Percentiles rank a stretch among this genome's conserved stretches.
phyloP scores from a whole-genome alignment of 805 yeast genomes.

The Lipomyces mesembrius region DNA sequence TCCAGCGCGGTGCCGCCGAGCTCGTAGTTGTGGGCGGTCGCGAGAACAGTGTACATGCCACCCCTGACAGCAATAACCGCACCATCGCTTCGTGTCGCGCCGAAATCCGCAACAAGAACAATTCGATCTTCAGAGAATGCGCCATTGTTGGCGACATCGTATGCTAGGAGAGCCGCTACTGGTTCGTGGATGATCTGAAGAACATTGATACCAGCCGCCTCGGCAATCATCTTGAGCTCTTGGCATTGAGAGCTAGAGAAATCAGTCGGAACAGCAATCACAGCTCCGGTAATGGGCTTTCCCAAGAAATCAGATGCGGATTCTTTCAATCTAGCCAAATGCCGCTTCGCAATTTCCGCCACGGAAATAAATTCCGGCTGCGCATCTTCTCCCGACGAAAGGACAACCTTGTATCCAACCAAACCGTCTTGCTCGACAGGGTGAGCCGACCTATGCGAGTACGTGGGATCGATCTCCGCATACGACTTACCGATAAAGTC shows the following conservation, averaged over 20 bases:
- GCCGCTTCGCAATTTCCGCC: conserved; percentile 81
- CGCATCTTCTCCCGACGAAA: conserved; percentile 50
- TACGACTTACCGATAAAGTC: conserved; percentile 84
- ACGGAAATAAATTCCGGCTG: conserved; percentile 63
- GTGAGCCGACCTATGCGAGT: conserved; percentile 67
- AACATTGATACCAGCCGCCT: conserved; percentile 74
- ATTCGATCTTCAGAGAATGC: conserved; percentile 62
- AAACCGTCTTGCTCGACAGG: conserved; percentile 54
- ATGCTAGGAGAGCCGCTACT: conserved; percentile 86
- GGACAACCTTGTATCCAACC: conserved; percentile 30
- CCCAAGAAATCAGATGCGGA: conserved; percentile 96
- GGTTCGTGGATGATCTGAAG: conserved; percentile 92
- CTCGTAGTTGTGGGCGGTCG: conserved; percentile 78
- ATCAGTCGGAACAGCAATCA: conserved; percentile 88
- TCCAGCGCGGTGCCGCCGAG: conserved; percentile 92
- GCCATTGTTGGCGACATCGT: conserved; percentile 49
- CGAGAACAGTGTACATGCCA: conserved; percentile 85
- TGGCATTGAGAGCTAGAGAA: conserved; percentile 74
- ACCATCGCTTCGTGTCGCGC: conserved; percentile 94
- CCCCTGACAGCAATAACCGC: conserved; percentile 93
- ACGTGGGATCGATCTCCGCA: conserved; percentile 68
- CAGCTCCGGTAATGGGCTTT: conserved; percentile 75
- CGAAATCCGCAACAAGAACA: conserved; percentile 93
- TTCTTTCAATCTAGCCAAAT: conserved; percentile 73
- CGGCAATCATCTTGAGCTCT: conserved; percentile 64